Evolutionary conservation across 306 rosid species (phyloP).

Genomic region (Hylodesmum podocarpum): DNA sequence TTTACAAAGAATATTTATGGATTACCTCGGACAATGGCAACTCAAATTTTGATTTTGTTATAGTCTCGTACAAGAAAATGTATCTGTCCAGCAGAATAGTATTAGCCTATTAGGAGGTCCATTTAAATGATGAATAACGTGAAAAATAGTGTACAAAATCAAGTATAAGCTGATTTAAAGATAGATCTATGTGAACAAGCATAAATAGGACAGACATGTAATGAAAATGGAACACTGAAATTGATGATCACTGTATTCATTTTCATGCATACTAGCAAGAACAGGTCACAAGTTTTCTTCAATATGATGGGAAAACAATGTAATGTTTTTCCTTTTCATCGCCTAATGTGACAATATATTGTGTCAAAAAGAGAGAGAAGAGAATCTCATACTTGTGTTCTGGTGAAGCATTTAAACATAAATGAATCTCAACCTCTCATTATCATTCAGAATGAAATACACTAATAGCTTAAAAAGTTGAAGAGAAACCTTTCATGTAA

Average conservation of each 20-base stretch:
- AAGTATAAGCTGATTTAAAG: not conserved
- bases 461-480: not conserved
- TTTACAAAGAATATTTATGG: not conserved
- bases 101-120: no score
- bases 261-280: not conserved
- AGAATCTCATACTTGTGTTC: not conserved
- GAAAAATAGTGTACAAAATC: not conserved
- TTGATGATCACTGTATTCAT: not conserved
- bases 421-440: not conserved
- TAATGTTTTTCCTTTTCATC: not conserved
- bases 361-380: not conserved
- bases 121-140: not conserved
- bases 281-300: not conserved
- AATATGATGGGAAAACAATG: not conserved
- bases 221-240: not conserved
- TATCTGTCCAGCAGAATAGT: conserved; percentile 55
- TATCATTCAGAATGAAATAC: not conserved
- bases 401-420: conserved; percentile 1
- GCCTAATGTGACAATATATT: not conserved
- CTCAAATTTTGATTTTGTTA: conserved; percentile 77
- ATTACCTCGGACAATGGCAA: conserved; percentile 59
- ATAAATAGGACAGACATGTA: not conserved
- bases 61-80: conserved; percentile 86
- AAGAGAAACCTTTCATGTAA: not conserved
- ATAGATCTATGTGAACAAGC: conserved; percentile 4